Conservation (phyloP, 345 rosid genomes). For the Pugionium dolabratum region DNA sequence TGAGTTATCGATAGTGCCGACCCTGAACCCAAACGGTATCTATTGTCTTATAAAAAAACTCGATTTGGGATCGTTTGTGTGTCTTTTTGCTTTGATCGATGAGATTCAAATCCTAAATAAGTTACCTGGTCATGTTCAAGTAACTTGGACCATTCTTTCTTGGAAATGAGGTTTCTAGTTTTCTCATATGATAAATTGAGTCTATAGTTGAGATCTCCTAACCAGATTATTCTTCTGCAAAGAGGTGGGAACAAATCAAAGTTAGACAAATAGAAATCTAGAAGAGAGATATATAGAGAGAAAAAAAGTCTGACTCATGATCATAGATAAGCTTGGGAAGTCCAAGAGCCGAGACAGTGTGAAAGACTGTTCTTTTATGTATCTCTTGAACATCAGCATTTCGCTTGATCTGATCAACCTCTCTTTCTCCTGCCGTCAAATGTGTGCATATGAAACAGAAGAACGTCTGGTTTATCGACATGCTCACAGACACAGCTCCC, state of each 20-base stretch:
- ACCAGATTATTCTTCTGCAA: conserved; percentile 83
- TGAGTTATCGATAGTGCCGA: too few species aligned
- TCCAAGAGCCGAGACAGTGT: conserved; percentile 54
- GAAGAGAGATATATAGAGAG: too few species aligned
- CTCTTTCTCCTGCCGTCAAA: conserved; percentile 90
- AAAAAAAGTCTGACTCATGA: conserved; percentile 67
- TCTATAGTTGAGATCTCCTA: conserved; percentile 93
- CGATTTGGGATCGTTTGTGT: too few species aligned
- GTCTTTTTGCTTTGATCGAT: too few species aligned
- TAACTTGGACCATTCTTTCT: conserved; percentile 67
- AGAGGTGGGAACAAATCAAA: conserved; percentile 1
- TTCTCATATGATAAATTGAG: conserved; percentile 72
- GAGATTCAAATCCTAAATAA: conserved; percentile 13
- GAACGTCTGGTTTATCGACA: conserved; percentile 87
- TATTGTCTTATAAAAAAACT: too few species aligned
- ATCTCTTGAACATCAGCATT: conserved; percentile 90
- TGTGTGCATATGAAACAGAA: conserved; percentile 84
- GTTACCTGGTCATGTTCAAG: conserved; percentile 81
- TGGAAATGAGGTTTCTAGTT: conserved; percentile 61
- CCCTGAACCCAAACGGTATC: too few species aligned
- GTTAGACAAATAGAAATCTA: too few species aligned
- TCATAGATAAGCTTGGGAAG: conserved; percentile 70
- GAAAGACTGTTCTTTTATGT: conserved; percentile 74
- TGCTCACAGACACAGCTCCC: conserved; percentile 96
- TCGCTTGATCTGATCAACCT: conserved; percentile 84